Percentiles rank a stretch among this genome's conserved stretches.
These are phyloP conservation scores for Heterobasidion annosum DNA, from an alignment of 1,284 basidiomycete genomes.

Conservation along the genomic window DNA sequence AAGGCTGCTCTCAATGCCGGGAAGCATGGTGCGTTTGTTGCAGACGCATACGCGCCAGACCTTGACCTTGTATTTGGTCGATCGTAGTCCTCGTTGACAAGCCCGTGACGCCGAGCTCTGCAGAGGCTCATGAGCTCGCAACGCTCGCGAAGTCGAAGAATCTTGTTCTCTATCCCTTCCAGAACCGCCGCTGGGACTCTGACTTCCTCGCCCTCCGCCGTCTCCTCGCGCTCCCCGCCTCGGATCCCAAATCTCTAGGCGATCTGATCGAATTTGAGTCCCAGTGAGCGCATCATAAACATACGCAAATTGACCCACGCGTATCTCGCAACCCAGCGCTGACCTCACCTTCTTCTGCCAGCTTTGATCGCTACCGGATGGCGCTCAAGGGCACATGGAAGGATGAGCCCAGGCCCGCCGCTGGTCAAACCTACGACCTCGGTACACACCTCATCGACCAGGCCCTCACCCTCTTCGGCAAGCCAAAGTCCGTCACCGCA, in stretches of 20 bases:
- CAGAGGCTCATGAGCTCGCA: conserved; percentile 62
- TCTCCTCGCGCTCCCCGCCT: conserved; percentile 47
- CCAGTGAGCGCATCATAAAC: conserved; percentile 33
- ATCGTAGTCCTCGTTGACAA: conserved; percentile 71
- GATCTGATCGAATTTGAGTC: conserved; percentile 69
- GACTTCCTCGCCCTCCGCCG: conserved; percentile 73
- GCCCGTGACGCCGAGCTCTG: conserved; percentile 62
- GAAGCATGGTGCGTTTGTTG: conserved; percentile 55
- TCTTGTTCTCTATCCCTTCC: conserved; percentile 67
- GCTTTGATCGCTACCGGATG: conserved; percentile 72
- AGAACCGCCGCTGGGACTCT: conserved; percentile 79
- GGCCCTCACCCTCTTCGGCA: conserved; percentile 67
- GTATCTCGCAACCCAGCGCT: too few species aligned
- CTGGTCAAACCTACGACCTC: conserved; percentile 55
- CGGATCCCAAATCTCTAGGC: conserved; percentile 48
- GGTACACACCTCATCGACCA: conserved; percentile 75
- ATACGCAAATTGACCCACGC: too few species aligned
- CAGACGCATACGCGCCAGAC: background rate
- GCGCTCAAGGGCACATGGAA: conserved; percentile 67
- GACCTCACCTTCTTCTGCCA: conserved; percentile 14
- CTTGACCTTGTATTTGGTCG: background rate
- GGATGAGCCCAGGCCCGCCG: conserved; percentile 43
- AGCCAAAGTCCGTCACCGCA: conserved; percentile 61
- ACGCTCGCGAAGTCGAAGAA: conserved; percentile 56
- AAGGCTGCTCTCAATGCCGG: conserved; percentile 60